A percentile compares a stretch with the other conserved stretches of the same genome.
phyloP scores from a whole-genome alignment of 768 basidiomycete species.

The Suillus subluteus region DNA sequence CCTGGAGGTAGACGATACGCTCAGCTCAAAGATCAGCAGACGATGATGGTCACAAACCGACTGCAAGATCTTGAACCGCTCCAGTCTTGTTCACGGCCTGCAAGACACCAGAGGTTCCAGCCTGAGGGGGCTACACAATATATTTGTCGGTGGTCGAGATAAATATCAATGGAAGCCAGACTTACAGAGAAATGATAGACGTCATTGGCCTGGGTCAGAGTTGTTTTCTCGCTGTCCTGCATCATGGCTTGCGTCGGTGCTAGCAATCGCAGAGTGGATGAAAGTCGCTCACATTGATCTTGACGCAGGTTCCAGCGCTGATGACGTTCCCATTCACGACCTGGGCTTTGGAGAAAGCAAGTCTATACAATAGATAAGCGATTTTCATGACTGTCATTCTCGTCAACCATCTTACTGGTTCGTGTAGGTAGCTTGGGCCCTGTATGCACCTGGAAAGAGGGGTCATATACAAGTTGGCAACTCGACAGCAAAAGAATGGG shows the following conservation, averaged over 20 bases:
- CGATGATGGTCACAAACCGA: neutral
- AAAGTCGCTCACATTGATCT: neutral
- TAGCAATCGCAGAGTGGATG: no score
- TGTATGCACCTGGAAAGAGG: neutral
- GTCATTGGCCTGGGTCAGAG: neutral
- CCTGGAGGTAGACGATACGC: neutral
- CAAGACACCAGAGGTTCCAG: neutral
- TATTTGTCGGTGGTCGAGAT: neutral
- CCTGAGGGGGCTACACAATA: neutral
- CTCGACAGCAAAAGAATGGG: no score
- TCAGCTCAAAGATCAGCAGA: neutral
- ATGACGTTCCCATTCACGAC: neutral
- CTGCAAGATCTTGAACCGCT: neutral
- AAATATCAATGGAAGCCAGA: neutral
- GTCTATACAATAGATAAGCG: neutral
- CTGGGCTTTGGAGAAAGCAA: neutral
- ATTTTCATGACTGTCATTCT: neutral
- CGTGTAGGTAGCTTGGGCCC: neutral
- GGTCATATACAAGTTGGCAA: neutral
- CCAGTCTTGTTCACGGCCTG: neutral
- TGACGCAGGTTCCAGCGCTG: neutral
- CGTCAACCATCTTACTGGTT: neutral
- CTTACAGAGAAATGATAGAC: conserved; percentile 2
- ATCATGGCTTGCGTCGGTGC: neutral
- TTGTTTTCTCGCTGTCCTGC: neutral